Evolutionary conservation across 2,329 filamentous ascomycete genomes (phyloP).

Genomic region (Aspergillus niger): DNA sequence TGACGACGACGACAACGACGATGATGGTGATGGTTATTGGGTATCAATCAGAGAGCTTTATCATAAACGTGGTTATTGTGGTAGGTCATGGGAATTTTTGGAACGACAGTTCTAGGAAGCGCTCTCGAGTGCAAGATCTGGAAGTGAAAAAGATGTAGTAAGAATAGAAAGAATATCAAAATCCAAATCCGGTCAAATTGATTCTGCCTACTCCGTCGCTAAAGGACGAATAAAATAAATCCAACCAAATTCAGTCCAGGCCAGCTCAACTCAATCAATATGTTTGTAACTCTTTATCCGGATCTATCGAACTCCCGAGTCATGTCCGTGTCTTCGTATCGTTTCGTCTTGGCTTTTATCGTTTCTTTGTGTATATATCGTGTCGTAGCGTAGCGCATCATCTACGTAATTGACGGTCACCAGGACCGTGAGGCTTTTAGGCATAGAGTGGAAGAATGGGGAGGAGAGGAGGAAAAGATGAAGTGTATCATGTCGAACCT

Average conservation of each 20-base stretch:
- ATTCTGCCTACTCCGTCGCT: constrained; percentile 9
- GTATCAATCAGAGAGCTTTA: too few species aligned
- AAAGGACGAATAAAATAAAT: neutral
- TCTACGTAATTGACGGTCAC: neutral
- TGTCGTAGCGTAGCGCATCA: neutral
- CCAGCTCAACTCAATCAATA: neutral
- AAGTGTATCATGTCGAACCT: neutral
- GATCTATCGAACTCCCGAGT: constrained; percentile 5
- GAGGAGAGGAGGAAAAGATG: neutral
- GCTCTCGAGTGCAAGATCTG: neutral
- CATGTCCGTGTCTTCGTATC: neutral
- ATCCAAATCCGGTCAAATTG: neutral
- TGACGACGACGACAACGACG: too few species aligned
- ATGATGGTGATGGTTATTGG: too few species aligned
- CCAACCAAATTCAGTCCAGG: neutral
- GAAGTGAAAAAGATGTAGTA: neutral
- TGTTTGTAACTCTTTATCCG: constrained; percentile 1
- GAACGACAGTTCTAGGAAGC: neutral
- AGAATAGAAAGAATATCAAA: neutral
- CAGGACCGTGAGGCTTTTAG: neutral
- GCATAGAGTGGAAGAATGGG: neutral
- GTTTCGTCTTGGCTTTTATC: neutral
- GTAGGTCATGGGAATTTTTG: too few species aligned
- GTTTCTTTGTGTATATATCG: neutral
- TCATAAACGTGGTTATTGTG: too few species aligned